These are phyloP conservation scores for Fraxinus paxiana DNA, from an alignment of 305 asterid genomes.

Conservation along the genomic window DNA sequence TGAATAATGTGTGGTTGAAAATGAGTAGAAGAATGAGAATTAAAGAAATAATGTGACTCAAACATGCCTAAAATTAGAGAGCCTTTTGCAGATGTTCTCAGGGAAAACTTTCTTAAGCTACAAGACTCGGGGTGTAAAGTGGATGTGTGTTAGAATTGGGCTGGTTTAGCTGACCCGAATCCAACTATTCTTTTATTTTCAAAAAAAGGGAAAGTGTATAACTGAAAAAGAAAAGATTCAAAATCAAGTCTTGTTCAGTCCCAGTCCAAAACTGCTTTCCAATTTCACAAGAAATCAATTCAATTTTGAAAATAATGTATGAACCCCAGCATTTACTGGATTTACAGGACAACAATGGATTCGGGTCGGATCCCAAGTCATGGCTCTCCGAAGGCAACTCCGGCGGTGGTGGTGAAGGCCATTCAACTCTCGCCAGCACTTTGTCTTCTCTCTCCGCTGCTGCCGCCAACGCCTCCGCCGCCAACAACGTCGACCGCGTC, in stretches of 20 bases:
- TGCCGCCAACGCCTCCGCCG: conserved; percentile 51
- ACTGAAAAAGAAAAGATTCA: not conserved
- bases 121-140: not conserved
- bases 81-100: too few relatives aligned
- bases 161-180: not conserved
- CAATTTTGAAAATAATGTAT: conserved; percentile 3
- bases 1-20: too few relatives aligned
- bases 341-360: conserved; percentile 53
- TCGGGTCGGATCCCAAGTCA: conserved; percentile 61
- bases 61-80: too few relatives aligned
- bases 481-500: conserved; percentile 68
- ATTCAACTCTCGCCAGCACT: conserved; percentile 38
- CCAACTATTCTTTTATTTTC: not conserved
- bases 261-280: not conserved
- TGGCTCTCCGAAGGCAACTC: conserved; percentile 66
- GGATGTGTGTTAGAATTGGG: not conserved
- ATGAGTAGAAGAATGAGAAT: too few relatives aligned
- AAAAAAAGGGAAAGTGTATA: not conserved
- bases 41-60: too few relatives aligned
- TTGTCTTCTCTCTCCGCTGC: conserved; percentile 61
- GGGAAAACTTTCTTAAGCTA: too few relatives aligned
- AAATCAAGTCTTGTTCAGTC: not conserved
- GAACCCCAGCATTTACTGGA: conserved; percentile 52
- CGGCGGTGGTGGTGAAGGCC: conserved; percentile 28
- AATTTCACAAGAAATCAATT: not conserved